These are phyloP conservation scores for Hippophae gyantsensis DNA, from an alignment of 306 rosid genomes.

Conservation along the genomic window DNA sequence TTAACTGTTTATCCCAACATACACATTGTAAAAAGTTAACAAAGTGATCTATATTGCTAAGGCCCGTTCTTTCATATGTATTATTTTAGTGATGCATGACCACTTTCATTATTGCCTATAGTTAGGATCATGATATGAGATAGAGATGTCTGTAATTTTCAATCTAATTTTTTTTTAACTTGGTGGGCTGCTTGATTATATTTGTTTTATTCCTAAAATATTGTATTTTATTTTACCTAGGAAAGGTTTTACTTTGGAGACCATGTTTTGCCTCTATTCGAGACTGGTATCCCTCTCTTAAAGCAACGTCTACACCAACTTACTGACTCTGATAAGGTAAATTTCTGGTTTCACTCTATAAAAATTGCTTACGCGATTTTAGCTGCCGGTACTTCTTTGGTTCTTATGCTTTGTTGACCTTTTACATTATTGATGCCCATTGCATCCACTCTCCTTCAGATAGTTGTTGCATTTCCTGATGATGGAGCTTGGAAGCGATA, in stretches of 20 bases:
- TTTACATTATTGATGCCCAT: background rate
- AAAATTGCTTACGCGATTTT: background rate
- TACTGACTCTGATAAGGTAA: slow-evolving; percentile 64
- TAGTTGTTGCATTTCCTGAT: slow-evolving; percentile 93
- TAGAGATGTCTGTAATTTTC: too few relatives aligned
- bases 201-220: too few relatives aligned
- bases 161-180: background rate
- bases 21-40: too few relatives aligned
- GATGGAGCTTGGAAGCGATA: slow-evolving; percentile 99
- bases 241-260: slow-evolving; percentile 97
- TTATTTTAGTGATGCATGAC: too few relatives aligned
- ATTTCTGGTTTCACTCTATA: slow-evolving; percentile 8
- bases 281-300: slow-evolving; percentile 89
- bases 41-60: too few relatives aligned
- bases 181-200: background rate
- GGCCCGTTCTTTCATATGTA: too few relatives aligned
- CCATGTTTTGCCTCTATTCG: slow-evolving; percentile 90
- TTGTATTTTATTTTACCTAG: slow-evolving; percentile 25
- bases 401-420: background rate
- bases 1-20: too few relatives aligned
- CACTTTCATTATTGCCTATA: too few relatives aligned
- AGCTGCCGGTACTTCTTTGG: background rate
- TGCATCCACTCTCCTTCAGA: slow-evolving; percentile 31
- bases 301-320: slow-evolving; percentile 78
- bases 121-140: too few relatives aligned